phyloP scores from a whole-genome alignment of 208 protist genomes.

The Borovskyia barvae region DNA sequence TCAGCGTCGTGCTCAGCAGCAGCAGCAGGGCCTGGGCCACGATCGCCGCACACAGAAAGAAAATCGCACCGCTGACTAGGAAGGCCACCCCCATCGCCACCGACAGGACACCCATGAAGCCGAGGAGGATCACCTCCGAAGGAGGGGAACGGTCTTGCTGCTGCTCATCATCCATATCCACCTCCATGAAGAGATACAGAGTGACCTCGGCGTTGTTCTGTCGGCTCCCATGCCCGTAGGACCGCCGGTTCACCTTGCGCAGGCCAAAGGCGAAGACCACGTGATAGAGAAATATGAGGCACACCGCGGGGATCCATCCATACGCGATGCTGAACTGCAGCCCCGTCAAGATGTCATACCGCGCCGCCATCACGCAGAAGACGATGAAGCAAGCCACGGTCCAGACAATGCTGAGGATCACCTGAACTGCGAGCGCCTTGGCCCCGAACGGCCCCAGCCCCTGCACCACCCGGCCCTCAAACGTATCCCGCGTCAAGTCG shows the following conservation, averaged over 20 bases:
- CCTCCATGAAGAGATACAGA: conserved; percentile 52
- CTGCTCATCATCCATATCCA: conserved; percentile 42
- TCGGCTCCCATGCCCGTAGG: conserved; percentile 51
- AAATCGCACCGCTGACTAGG: conserved; percentile 34
- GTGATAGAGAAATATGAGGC: conserved; percentile 60
- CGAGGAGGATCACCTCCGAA: conserved; percentile 43
- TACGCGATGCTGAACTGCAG: conserved; percentile 66
- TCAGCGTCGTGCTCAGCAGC: conserved; percentile 30
- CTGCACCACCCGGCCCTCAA: conserved; percentile 54
- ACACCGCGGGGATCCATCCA: conserved; percentile 66
- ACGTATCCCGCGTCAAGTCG: conserved; percentile 57
- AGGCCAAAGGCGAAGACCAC: conserved; percentile 56
- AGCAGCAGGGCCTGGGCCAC: conserved; percentile 30
- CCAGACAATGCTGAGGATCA: conserved; percentile 28
- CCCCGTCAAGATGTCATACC: conserved; percentile 42
- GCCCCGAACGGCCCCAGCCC: conserved; percentile 38
- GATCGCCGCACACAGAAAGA: conserved; percentile 43
- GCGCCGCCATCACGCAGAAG: conserved; percentile 50
- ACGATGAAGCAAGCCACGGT: conserved; percentile 46
- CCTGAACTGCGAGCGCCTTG: conserved; percentile 40
- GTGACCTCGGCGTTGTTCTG: conserved; percentile 49
- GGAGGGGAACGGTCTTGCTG: conserved; percentile 13
- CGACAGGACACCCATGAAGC: conserved; percentile 22
- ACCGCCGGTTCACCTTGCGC: conserved; percentile 26
- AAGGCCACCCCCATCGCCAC: conserved; percentile 51